Percentiles rank a stretch among this genome's conserved stretches.
These are phyloP conservation scores for Melampsora occidentalis DNA, from an alignment of 1,284 basidiomycete genomes.

Conservation along the genomic window DNA sequence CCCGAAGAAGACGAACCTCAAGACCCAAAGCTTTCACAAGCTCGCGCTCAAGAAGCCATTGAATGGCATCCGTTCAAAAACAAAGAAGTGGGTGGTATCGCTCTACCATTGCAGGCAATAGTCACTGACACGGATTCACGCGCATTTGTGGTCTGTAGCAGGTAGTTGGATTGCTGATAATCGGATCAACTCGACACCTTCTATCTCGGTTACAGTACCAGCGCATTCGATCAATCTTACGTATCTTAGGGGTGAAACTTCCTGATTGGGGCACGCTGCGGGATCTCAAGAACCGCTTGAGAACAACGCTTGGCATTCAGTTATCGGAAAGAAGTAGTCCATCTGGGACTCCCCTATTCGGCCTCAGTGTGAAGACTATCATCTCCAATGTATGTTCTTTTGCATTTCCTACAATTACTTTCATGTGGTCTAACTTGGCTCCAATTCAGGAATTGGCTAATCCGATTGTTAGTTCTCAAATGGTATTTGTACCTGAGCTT, in stretches of 20 bases:
- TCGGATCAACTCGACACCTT: too few species aligned
- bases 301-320: neutral
- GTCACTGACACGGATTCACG: too few species aligned
- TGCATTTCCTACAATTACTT: too few species aligned
- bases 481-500: neutral
- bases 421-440: too few species aligned
- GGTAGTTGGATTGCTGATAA: too few species aligned
- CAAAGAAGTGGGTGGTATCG: too few species aligned
- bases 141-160: too few species aligned
- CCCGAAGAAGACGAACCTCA: too few species aligned
- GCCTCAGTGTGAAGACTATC: neutral
- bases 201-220: neutral
- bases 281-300: neutral
- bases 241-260: neutral
- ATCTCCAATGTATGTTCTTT: neutral
- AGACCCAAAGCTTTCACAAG: too few species aligned
- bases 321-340: neutral
- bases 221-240: neutral
- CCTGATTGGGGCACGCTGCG: constrained; percentile 5
- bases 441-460: constrained; percentile 11
- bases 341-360: neutral
- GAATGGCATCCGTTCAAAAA: too few species aligned
- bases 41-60: too few species aligned
- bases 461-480: neutral
- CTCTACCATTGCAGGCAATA: too few species aligned